Base-by-base conservation (phyloP, 257 asterid species). In the Marsdenia floribunda region DNA sequence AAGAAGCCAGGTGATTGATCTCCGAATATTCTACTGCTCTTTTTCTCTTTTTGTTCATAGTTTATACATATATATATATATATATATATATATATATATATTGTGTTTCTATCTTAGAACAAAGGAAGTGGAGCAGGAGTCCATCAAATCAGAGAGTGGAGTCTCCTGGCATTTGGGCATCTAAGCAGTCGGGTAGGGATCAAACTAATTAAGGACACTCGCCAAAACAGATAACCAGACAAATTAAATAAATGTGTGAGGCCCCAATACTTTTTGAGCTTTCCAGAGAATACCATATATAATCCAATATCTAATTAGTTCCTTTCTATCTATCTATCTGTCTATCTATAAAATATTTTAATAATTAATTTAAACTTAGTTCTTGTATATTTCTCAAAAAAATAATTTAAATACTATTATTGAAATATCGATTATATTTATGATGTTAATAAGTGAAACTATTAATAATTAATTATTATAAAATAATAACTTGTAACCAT, bases 111-210 rank as follows among this genome's bases (percentile, higher is more conserved):
- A 35, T 6, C 14, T 52, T 52, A 3, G 57, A 52, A 14, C 21
- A 52, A 18, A 52, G 4, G 57, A 52, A 14, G 57, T 33, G 60
- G 42, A 54, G 60, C 40, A 67, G 57, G 75, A 70, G 38, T 21
- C 64, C 42, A 70, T 29, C 61, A 55, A n/a, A 55, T 55, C 29
- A 21, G 61, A 19, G 61, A 6, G 61, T 22, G 12, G 71, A 55
- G 3, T 46, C 71, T 80, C 74, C 83, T 63, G 38, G 47, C 67
- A 75, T 75, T 71, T 63, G 83, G 80, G 77, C 77, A 75, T 72
- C 64, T 42, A 19, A 44, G 49, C 12, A 44, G 12, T 11, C 10
- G 49, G 8, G 24, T 26, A 2, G 66, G 77, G 77, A 71, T 59
- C 79, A 65, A 29, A 29, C 1, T 29, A 29, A 29, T 29, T 29